Evolutionary conservation across 345 rosid genomes (phyloP).

Genomic region (Ailanthus altissimus): DNA sequence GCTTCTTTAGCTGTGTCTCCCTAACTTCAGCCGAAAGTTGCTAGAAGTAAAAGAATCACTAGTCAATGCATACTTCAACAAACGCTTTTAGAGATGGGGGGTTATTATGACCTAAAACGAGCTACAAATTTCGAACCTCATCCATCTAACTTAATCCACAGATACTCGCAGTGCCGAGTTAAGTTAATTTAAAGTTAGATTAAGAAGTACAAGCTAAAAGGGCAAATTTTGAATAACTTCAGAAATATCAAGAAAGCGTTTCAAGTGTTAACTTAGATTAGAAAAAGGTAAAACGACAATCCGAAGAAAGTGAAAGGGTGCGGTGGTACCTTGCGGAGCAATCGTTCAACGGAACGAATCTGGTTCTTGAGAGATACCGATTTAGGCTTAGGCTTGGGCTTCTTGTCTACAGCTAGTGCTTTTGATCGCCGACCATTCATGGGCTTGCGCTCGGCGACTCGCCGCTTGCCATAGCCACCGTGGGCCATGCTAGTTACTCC

Average conservation of each 20-base stretch:
- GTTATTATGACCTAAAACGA: background rate
- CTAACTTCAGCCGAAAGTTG: constrained; percentile 73
- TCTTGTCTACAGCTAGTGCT: constrained; percentile 70
- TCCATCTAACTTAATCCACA: background rate
- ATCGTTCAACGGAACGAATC: constrained; percentile 91
- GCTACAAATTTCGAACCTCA: background rate
- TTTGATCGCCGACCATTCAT: constrained; percentile 74
- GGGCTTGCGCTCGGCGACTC: constrained; percentile 59
- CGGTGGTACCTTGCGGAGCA: constrained; percentile 81
- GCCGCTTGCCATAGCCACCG: constrained; percentile 85
- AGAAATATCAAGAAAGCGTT: background rate
- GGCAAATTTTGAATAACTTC: background rate
- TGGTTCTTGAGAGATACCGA: constrained; percentile 85
- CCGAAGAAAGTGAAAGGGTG: background rate
- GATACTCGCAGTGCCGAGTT: background rate
- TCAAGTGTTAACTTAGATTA: background rate
- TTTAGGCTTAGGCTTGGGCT: constrained; percentile 71
- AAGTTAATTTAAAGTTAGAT: no score
- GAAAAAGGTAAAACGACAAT: background rate
- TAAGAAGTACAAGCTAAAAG: background rate
- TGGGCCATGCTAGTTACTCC: constrained; percentile 63
- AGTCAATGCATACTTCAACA: background rate
- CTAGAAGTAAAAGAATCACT: constrained; percentile 32
- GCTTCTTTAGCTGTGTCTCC: constrained; percentile 69
- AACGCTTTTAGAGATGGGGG: background rate